Base-by-base conservation (phyloP, 306 rosid genomes). In the Sicyos edulis region DNA sequence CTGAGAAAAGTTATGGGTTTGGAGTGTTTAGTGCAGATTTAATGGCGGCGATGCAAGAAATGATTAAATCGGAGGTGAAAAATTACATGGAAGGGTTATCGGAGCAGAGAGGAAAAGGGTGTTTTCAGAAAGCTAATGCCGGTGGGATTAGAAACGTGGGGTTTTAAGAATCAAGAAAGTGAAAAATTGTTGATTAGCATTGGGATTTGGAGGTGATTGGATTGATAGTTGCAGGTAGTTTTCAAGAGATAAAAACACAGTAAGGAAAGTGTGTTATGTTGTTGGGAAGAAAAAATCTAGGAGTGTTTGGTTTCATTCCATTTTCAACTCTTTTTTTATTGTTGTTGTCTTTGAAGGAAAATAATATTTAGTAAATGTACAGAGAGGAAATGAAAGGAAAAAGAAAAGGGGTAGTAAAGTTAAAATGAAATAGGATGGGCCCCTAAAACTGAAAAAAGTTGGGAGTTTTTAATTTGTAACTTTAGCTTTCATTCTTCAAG, bases 11-110 rank as follows among this genome's bases (percentile, higher is more conserved):
- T 17, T 52, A 79, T 6, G 86, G 71, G 55, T 52, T 74, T 0
- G 92, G 75, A 42, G 76, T 84, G 3, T 26, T 26, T 26, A 26
- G 29, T 26, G 29, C 2, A 3, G 97, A 91, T 82, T 77, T 95
- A 59, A 20, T 91, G 75, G 80, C 61, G 52, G 96, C 89, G 86
- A 87, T 95, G 95, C 97, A 95, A 75, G 97, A 90, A n/a, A 95
- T 95, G 99, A 91, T 95, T 77, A 85, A 77, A 78, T 81, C 70
- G 37, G 99, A 95, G 79, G 99, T 95, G 88, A 85, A 90, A 78
- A 91, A 71, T 73, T 95, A 95, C 62, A 91, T 95, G 95, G 82
- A 78, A 50, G 91, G 91, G n/a, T 29, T 88, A 81, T 90, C 81
- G 86, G 78, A 85, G 78, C 84, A 81, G 75, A 88, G 77, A 76